These are phyloP conservation scores for Sonneratia caseolaris DNA, from an alignment of 345 rosid genomes.

Conservation along the genomic window DNA sequence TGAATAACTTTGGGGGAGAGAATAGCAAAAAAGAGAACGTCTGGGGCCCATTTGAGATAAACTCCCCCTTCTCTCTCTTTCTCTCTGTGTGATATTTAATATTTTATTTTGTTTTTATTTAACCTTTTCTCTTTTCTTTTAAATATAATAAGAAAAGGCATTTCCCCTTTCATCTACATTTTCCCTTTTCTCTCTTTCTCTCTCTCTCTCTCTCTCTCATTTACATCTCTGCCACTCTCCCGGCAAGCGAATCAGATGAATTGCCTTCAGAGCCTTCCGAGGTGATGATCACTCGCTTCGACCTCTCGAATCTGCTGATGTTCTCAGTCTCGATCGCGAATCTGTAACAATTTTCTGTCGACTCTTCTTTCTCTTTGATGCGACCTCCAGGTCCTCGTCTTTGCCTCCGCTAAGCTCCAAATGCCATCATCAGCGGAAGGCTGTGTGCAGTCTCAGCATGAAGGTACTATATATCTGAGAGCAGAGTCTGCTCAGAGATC, in stretches of 20 bases:
- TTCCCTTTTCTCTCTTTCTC: neutral
- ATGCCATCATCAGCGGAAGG: slow-evolving; percentile 24
- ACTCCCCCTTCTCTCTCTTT: too few species aligned
- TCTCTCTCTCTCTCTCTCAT: neutral
- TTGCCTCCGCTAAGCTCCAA: slow-evolving; percentile 36
- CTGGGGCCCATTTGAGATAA: too few species aligned
- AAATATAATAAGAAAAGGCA: too few species aligned
- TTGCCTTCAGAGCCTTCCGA: slow-evolving; percentile 51
- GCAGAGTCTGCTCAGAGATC: neutral
- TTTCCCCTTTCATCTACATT: neutral
- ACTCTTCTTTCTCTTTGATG: neutral
- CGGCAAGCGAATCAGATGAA: slow-evolving; percentile 29
- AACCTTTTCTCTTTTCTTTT: neutral
- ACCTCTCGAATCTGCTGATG: neutral
- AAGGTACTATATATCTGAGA: neutral
- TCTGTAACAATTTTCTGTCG: neutral
- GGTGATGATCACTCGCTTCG: slow-evolving; percentile 22
- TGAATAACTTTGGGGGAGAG: too few species aligned
- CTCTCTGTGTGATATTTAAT: too few species aligned
- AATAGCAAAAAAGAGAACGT: too few species aligned
- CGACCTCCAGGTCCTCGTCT: slow-evolving; percentile 39
- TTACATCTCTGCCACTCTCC: neutral
- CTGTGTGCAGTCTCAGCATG: slow-evolving; percentile 18
- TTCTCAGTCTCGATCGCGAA: neutral
- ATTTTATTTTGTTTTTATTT: too few species aligned